Conservation (phyloP, 2,329 filamentous ascomycete genomes). For the Zasmidium angulare region DNA sequence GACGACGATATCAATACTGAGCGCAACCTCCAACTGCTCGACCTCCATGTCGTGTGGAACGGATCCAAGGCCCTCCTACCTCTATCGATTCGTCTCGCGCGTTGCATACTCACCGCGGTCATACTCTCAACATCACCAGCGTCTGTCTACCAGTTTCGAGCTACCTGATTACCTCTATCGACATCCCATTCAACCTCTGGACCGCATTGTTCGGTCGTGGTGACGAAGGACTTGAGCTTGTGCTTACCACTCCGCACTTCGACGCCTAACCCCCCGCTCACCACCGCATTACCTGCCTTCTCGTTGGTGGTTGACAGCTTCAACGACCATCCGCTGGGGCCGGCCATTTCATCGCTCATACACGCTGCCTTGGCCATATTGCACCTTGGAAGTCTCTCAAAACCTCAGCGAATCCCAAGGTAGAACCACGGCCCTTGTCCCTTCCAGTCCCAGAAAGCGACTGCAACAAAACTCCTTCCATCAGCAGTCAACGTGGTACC, state of each 20-base stretch:
- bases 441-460: neutral
- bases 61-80: constrained; percentile 18
- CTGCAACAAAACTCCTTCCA: neutral
- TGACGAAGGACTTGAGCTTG: neutral
- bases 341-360: neutral
- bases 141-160: constrained; percentile 2
- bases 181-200: neutral
- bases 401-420: neutral
- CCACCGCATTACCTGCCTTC: neutral
- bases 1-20: constrained; percentile 20
- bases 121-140: neutral
- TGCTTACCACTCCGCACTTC: too few species aligned
- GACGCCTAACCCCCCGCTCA: neutral
- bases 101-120: constrained; percentile 1
- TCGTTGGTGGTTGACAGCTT: neutral
- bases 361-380: neutral
- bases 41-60: constrained; percentile 22
- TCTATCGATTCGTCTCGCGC: constrained; percentile 7
- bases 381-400: neutral
- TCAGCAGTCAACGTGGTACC: constrained; percentile 35
- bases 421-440: neutral
- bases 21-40: constrained; percentile 8
- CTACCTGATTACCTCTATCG: constrained; percentile 9
- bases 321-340: neutral
- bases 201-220: constrained; percentile 5